Evolutionary conservation across 1,284 basidiomycete genomes (phyloP).

Genomic region (Agaricales sp.): DNA sequence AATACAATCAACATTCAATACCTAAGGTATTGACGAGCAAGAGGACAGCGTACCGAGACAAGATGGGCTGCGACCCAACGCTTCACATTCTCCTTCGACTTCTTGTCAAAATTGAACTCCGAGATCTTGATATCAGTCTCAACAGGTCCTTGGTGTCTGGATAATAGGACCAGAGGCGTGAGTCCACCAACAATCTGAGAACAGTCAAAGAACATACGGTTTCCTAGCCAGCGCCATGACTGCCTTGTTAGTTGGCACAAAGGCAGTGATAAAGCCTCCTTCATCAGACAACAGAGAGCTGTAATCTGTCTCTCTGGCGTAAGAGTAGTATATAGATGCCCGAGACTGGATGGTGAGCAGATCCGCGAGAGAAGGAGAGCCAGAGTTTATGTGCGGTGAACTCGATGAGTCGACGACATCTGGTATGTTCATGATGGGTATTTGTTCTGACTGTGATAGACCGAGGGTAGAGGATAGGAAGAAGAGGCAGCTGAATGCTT

Average conservation of each 20-base stretch:
- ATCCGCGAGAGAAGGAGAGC: slow-evolving; percentile 47
- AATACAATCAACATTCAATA: slow-evolving; percentile 7
- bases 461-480: background rate
- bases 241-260: slow-evolving; percentile 73
- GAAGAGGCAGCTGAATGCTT: background rate
- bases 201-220: slow-evolving; percentile 40
- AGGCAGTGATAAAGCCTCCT: slow-evolving; percentile 36
- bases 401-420: background rate
- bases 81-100: slow-evolving; percentile 46
- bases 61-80: slow-evolving; percentile 68
- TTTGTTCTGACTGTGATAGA: background rate
- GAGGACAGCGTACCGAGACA: slow-evolving; percentile 61
- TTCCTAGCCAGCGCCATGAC: slow-evolving; percentile 67
- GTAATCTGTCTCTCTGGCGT: slow-evolving; percentile 59
- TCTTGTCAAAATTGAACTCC: slow-evolving; percentile 50
- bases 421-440: background rate
- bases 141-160: slow-evolving; percentile 43
- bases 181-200: background rate
- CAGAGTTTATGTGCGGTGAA: background rate
- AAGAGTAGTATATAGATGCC: slow-evolving; percentile 72
- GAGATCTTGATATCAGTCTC: slow-evolving; percentile 42
- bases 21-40: slow-evolving; percentile 7
- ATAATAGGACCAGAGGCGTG: slow-evolving; percentile 1
- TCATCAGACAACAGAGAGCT: slow-evolving; percentile 37
- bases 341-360: slow-evolving; percentile 62